Conservation (phyloP, 2,329 filamentous ascomycete species). For the Clonostachys sp. region DNA sequence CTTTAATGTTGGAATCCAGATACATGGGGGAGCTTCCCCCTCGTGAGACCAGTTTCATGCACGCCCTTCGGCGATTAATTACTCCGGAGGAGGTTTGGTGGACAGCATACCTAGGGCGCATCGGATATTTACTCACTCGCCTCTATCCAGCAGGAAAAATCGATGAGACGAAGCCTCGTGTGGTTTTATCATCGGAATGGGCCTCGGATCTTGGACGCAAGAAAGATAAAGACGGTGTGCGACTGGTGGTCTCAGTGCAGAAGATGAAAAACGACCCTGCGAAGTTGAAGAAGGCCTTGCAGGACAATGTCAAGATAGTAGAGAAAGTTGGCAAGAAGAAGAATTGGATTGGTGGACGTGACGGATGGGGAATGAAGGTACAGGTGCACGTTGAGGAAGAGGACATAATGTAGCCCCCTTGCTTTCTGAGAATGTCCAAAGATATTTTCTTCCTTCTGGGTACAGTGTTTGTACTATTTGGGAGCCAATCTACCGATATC, state of each 20-base stretch:
- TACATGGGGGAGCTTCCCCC: constrained; percentile 60
- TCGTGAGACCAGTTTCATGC: constrained; percentile 49
- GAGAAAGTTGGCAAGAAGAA: constrained; percentile 58
- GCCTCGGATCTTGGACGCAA: constrained; percentile 30
- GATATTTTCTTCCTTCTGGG: no score
- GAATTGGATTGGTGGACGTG: constrained; percentile 35
- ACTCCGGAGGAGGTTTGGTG: constrained; percentile 57
- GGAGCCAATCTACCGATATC: no score
- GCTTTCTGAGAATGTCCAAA: no score
- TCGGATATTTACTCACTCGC: constrained; percentile 51
- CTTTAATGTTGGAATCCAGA: constrained; percentile 58
- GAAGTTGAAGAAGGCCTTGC: constrained; percentile 31
- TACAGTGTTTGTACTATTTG: no score
- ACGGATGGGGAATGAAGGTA: constrained; percentile 29
- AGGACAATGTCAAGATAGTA: constrained; percentile 32
- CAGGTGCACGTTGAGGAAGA: constrained; percentile 24
- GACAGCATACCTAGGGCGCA: constrained; percentile 57
- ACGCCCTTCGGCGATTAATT: constrained; percentile 46
- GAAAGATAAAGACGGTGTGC: constrained; percentile 29
- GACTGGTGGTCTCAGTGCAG: constrained; percentile 35
- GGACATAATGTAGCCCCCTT: constrained; percentile 10
- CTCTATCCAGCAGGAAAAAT: constrained; percentile 58
- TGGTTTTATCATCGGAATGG: constrained; percentile 35
- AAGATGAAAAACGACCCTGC: constrained; percentile 27
- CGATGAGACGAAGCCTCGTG: constrained; percentile 25